A percentile compares a stretch with the other conserved stretches of the same genome.
Evolutionary conservation across 441 rosid genomes (phyloP).

Genomic region (Pelargonium fulgidum): DNA sequence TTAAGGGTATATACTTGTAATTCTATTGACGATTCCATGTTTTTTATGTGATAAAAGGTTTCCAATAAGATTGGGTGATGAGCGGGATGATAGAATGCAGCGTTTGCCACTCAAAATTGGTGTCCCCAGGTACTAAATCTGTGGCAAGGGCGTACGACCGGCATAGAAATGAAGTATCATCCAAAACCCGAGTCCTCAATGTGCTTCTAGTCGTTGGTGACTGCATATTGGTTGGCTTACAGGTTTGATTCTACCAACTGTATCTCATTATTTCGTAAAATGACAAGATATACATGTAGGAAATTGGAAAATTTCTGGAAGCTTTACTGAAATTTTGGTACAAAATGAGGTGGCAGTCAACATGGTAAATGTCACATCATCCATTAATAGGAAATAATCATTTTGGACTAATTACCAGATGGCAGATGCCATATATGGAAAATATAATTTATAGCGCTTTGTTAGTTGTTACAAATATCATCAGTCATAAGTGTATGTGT

Average conservation of each 20-base stretch:
- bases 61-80: neutral
- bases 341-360: neutral
- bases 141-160: slow-evolving; percentile 33
- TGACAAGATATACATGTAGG: neutral
- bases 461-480: no score
- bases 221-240: slow-evolving; percentile 35
- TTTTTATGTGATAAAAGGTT: neutral
- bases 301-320: neutral
- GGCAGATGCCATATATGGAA: no score
- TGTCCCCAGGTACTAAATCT: slow-evolving; percentile 21
- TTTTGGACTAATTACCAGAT: neutral
- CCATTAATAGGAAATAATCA: neutral
- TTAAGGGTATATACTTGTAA: slow-evolving; percentile 2
- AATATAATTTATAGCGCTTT: no score
- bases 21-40: neutral
- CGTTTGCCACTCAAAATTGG: slow-evolving; percentile 32
- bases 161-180: slow-evolving; percentile 26
- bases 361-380: neutral
- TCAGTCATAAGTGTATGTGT: no score
- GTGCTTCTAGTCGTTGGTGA: slow-evolving; percentile 36
- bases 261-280: slow-evolving; percentile 2
- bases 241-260: slow-evolving; percentile 21
- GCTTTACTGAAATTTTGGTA: neutral
- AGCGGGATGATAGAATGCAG: slow-evolving; percentile 35
- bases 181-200: slow-evolving; percentile 32